Conservation (phyloP, 2,329 filamentous ascomycete genomes). For the Ploettnerulaceae sp. region DNA sequence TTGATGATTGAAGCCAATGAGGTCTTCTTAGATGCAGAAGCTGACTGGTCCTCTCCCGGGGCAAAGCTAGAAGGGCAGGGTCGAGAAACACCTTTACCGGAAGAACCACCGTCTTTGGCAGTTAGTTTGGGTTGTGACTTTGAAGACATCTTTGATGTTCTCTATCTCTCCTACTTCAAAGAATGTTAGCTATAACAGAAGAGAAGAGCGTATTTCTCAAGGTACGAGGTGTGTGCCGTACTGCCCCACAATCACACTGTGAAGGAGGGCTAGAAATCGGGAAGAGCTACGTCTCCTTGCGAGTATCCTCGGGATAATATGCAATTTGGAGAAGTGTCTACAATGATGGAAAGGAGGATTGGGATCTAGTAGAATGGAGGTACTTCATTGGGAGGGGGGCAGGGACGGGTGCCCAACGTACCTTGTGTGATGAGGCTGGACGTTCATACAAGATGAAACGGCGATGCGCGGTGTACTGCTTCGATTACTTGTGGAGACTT, state of each 20-base stretch:
- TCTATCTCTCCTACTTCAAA: neutral
- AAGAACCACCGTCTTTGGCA: neutral
- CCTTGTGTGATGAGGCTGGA: neutral
- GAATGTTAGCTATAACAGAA: neutral
- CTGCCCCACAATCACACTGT: too few relatives aligned
- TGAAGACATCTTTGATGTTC: neutral
- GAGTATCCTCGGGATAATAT: too few relatives aligned
- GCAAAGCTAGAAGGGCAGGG: neutral
- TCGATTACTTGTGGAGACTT: neutral
- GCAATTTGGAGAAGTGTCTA: too few relatives aligned
- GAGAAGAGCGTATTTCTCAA: too few relatives aligned
- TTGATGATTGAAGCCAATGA: neutral
- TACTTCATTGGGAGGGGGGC: too few relatives aligned
- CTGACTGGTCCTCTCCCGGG: neutral
- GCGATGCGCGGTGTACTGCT: too few relatives aligned
- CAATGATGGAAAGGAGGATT: too few relatives aligned
- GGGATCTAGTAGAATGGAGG: too few relatives aligned
- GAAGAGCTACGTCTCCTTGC: too few relatives aligned
- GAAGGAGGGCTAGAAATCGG: too few relatives aligned
- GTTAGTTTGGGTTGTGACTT: too few relatives aligned
- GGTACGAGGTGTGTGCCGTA: too few relatives aligned
- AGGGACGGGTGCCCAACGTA: neutral
- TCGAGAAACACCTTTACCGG: neutral
- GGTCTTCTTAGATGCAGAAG: neutral
- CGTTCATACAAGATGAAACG: neutral